phyloP scores from a whole-genome alignment of 805 yeast genomes.

The Lachancea kluyveri region DNA sequence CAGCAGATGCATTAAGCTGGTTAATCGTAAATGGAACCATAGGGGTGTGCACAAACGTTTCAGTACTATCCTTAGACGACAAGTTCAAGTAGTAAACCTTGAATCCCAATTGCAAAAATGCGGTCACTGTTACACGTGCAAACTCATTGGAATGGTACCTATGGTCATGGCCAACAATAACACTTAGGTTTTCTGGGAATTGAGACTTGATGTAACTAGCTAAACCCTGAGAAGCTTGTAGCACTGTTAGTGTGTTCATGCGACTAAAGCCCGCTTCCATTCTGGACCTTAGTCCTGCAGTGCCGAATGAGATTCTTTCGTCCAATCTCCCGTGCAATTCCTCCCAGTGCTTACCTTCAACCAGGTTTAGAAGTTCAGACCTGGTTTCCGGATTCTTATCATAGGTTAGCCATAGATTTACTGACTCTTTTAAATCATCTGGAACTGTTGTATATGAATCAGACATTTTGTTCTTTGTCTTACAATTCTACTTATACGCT shows the following conservation, averaged over 20 bases:
- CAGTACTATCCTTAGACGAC: slow-evolving; percentile 15
- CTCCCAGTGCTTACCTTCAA: slow-evolving; percentile 31
- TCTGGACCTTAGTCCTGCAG: slow-evolving; percentile 82
- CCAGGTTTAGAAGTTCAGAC: slow-evolving; percentile 46
- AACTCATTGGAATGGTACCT: slow-evolving; percentile 72
- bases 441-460: slow-evolving; percentile 8
- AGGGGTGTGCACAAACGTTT: slow-evolving; percentile 67
- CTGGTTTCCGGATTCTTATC: slow-evolving; percentile 42
- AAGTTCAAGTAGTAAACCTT: slow-evolving; percentile 57
- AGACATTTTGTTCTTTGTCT: too few species aligned
- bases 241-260: slow-evolving; percentile 82
- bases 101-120: slow-evolving; percentile 62
- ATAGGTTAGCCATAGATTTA: slow-evolving; percentile 25
- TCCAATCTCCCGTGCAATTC: slow-evolving; percentile 48
- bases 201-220: slow-evolving; percentile 41
- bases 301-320: slow-evolving; percentile 75
- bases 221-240: slow-evolving; percentile 86
- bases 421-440: slow-evolving; percentile 11
- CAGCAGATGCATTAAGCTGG: slow-evolving; percentile 55
- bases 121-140: slow-evolving; percentile 74
- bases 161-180: slow-evolving; percentile 88
- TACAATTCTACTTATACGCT: too few species aligned
- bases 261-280: slow-evolving; percentile 90
- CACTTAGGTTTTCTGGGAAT: slow-evolving; percentile 27
- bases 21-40: slow-evolving; percentile 86